These are phyloP conservation scores for Cadophora sp. DNA, from an alignment of 2,329 filamentous ascomycete species.

Conservation along the genomic window DNA sequence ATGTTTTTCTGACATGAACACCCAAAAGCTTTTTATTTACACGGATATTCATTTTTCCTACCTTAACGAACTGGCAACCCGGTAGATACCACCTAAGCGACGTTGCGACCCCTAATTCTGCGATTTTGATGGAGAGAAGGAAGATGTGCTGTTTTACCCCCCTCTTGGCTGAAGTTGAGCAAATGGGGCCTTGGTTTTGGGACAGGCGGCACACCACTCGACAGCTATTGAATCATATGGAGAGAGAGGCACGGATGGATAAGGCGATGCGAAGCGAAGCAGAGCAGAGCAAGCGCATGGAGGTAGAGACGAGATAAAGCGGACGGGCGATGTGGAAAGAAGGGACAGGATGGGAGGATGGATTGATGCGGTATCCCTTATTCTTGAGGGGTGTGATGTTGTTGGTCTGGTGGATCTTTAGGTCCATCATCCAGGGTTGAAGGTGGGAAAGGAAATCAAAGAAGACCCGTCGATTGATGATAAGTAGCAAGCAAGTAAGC, in stretches of 20 bases:
- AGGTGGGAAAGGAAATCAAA: neutral
- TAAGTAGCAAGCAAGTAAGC: conserved; percentile 15
- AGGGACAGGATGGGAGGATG: conserved; percentile 34
- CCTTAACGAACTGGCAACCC: conserved; percentile 45
- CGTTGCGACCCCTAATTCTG: conserved; percentile 41
- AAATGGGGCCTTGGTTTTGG: conserved; percentile 21
- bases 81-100: conserved; percentile 46
- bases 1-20: conserved; percentile 38
- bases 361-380: conserved; percentile 29
- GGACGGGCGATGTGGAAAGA: conserved; percentile 42
- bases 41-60: conserved; percentile 45
- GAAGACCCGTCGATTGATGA: conserved; percentile 22
- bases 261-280: conserved; percentile 22
- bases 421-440: neutral
- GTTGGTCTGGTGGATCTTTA: neutral
- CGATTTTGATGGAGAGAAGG: conserved; percentile 34
- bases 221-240: conserved; percentile 34
- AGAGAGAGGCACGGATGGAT: conserved; percentile 41
- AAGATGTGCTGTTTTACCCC: conserved; percentile 23
- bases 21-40: conserved; percentile 40
- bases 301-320: conserved; percentile 42
- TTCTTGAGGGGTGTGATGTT: conserved; percentile 25
- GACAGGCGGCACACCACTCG: conserved; percentile 17
- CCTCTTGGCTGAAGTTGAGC: conserved; percentile 14
- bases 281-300: conserved; percentile 20